Base-by-base conservation (phyloP, 208 protist genomes). In the Crithidia sp. region DNA sequence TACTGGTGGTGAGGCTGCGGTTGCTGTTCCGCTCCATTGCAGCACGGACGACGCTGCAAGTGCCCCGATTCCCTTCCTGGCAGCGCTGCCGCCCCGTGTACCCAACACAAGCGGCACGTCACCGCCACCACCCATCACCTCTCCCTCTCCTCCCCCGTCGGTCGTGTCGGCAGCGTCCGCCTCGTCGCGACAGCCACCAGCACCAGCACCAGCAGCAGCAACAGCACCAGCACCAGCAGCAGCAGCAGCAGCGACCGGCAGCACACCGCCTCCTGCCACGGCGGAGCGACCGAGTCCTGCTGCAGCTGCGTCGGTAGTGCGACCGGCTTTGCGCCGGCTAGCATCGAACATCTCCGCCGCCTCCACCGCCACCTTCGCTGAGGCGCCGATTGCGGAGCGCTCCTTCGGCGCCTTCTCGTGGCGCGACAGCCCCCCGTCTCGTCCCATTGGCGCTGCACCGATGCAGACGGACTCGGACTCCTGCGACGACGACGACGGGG, bases 351-450 rank as follows among this genome's bases (percentile, higher is more conserved):
- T 69, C n/a, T 73, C 73, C 9, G 37, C 53, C 16, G 53, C 54
- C 6, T 64, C 50, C 39, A 68, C 73, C 5, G 67, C 37, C n/a
- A 65, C 67, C 2, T 57, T 53, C 43, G 45, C 45, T 0, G 67
- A 73, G 47, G 67, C 44, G 4, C 47, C 67, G 1, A 45, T 65
- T 19, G 47, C 41, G 5, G 67, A 73, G 44, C 0, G 55, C 28
- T 67, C 73, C 10, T 73, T 67, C 36, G 49, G 44, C 2, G 44
- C 55, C 12, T 59, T 74, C 55, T 79, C 63, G 5, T 60, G 50
- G 49, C 62, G 62, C 7, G 55, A 74, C 53, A 79, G 67, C 37
- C 62, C 67, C 5, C 67, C 74, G 49, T 71, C 74, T 16, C 53
- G 54, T n/a, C 60, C 67, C 0, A 19, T 74, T 5, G 10, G 62